Evolutionary conservation across 23 red algal species (phyloP).

Genomic region (Gracilaria domingensis): DNA sequence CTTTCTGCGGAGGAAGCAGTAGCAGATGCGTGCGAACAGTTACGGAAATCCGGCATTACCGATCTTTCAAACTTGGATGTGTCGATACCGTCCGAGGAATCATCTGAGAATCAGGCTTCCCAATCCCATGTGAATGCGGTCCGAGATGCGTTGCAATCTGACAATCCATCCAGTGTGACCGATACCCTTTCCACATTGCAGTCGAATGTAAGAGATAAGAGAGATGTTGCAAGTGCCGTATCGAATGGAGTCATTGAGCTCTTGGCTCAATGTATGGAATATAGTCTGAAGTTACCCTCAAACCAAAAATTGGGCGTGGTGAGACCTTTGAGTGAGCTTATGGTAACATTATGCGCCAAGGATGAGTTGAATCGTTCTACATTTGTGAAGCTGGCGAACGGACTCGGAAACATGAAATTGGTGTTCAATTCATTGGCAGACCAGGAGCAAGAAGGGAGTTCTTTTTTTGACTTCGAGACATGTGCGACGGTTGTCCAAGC

Average conservation of each 20-base stretch:
- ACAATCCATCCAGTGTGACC: not conserved
- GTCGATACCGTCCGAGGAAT: not conserved
- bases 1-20: slow-evolving; percentile 52
- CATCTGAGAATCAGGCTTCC: not conserved
- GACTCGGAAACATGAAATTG: slow-evolving; percentile 7
- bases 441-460: not conserved
- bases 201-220: not conserved
- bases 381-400: slow-evolving; percentile 26
- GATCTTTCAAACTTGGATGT: slow-evolving; percentile 54
- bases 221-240: slow-evolving; percentile 18
- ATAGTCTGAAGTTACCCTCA: not conserved
- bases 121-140: not conserved
- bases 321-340: not conserved
- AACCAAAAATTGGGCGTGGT: not conserved
- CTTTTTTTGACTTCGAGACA: slow-evolving; percentile 17
- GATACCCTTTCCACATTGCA: not conserved
- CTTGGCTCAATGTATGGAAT: not conserved
- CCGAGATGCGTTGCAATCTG: slow-evolving; percentile 9
- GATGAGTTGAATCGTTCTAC: slow-evolving; percentile 53
- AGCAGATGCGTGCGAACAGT: slow-evolving; percentile 46
- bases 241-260: not conserved
- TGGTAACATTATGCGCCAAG: slow-evolving; percentile 19
- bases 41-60: slow-evolving; percentile 53
- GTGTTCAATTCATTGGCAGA: slow-evolving; percentile 6
- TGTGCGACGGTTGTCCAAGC: not conserved